Conservation (phyloP, 2,329 filamentous ascomycete species). For the Ustulina deusta region DNA sequence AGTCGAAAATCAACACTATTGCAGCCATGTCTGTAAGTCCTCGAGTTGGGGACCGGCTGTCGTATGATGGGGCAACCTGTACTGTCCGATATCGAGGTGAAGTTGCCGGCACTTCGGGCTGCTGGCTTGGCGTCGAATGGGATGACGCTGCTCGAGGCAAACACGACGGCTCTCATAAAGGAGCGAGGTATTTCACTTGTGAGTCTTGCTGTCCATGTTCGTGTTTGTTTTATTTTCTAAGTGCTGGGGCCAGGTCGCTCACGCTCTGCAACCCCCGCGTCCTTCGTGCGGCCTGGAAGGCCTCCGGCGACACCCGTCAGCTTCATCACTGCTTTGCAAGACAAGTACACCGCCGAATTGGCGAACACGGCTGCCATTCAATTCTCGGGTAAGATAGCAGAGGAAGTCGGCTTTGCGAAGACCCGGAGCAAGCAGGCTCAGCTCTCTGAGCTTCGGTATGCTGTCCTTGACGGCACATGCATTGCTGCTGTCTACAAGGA, state of each 20-base stretch:
- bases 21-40: constrained; percentile 54
- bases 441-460: constrained; percentile 80
- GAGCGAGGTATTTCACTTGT: constrained; percentile 86
- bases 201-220: constrained; percentile 48
- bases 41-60: constrained; percentile 79
- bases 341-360: constrained; percentile 82
- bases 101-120: constrained; percentile 79
- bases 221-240: neutral
- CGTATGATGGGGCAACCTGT: constrained; percentile 80
- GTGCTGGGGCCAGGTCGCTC: constrained; percentile 62
- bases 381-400: constrained; percentile 84
- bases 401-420: constrained; percentile 97
- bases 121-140: constrained; percentile 97
- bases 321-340: constrained; percentile 82
- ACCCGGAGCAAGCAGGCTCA: constrained; percentile 83
- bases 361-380: constrained; percentile 64
- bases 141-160: constrained; percentile 88
- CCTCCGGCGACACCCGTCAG: constrained; percentile 74
- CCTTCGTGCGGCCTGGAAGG: constrained; percentile 85
- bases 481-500: constrained; percentile 60
- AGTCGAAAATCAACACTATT: neutral
- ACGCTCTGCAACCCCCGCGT: constrained; percentile 77
- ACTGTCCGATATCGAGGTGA: constrained; percentile 86
- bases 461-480: constrained; percentile 82
- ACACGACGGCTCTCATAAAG: constrained; percentile 86